phyloP scores from a whole-genome alignment of 306 rosid species.

The Castanea mollissima region DNA sequence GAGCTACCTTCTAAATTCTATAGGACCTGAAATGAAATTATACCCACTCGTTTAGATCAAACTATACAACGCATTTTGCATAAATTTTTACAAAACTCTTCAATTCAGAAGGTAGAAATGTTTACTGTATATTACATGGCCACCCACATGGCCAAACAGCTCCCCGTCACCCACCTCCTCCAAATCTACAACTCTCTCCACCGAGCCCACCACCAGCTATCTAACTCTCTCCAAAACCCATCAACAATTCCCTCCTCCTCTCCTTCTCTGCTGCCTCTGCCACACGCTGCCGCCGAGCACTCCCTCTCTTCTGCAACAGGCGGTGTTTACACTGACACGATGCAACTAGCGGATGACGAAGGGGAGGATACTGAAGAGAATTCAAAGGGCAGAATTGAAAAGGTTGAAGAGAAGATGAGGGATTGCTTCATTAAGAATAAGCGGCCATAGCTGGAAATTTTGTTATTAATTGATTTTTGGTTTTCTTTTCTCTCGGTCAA shows the following conservation, averaged over 20 bases:
- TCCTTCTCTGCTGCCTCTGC: not conserved
- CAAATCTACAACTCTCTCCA: slow-evolving; percentile 71
- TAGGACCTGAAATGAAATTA: too few relatives aligned
- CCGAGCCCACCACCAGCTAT: slow-evolving; percentile 62
- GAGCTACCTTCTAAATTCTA: too few relatives aligned
- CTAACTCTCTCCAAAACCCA: slow-evolving; percentile 53
- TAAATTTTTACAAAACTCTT: too few relatives aligned
- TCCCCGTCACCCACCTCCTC: slow-evolving; percentile 42
- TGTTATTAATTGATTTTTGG: not conserved
- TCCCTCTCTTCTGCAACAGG: slow-evolving; percentile 58
- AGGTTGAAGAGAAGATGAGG: slow-evolving; percentile 77
- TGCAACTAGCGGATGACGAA: slow-evolving; percentile 54
- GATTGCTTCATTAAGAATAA: slow-evolving; percentile 69
- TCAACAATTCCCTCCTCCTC: slow-evolving; percentile 15
- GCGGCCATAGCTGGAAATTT: slow-evolving; percentile 49
- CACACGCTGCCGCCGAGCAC: slow-evolving; percentile 16
- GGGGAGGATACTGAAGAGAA: slow-evolving; percentile 35
- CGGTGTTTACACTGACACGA: slow-evolving; percentile 47
- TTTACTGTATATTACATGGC: slow-evolving; percentile 18
- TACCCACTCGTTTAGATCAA: too few relatives aligned
- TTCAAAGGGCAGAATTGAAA: slow-evolving; percentile 47
- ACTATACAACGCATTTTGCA: too few relatives aligned
- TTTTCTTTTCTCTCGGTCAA: not conserved
- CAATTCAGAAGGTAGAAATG: too few relatives aligned
- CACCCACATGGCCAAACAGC: slow-evolving; percentile 66